Base-by-base conservation (phyloP, 768 basidiomycete genomes). In the Tulasnella sp. region DNA sequence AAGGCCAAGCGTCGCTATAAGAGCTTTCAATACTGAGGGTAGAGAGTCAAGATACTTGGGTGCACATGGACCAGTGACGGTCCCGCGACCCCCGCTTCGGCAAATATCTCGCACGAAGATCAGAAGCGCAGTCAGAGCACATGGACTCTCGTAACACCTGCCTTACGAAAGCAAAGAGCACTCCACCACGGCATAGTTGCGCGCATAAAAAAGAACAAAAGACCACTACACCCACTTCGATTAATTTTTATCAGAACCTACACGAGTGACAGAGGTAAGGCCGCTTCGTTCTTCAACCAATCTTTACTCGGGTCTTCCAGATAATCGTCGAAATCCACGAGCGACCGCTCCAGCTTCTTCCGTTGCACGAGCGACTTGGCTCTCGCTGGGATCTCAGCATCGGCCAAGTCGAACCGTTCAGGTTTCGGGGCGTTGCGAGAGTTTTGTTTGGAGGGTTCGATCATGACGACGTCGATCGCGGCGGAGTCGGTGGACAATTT, bases 321-420 rank as follows among this genome's bases (percentile, higher is more conserved):
- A 86, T 95, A 93, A 82, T 95, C 94, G 80, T 95, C 94, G 81
- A 95, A 95, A 84, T 95, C 94, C 5, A 91, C 92, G 80, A 95
- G 91, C 73, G 88, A 87, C 80, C 88, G 86, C 80, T 93, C 91
- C 77, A 88, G 85, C n/a, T 86, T 87, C 60, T 86, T 84, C 69
- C 91, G 88, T 54, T 86, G 87, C 22, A 93, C 90, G 1, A 91
- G 86, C 4, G 85, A 83, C 20, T 90, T 84, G 0, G 92, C 90
- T 16, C 87, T 88, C 6, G 84, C 82, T 0, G 92, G 91, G 4
- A 89, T 83, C 46, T 87, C 87, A 0, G 88, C 81, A 20, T 89
- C 87, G 2, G 86, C 84, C n/a, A 75, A 14, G 74, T 75, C 40
- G 74, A 75, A 75, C 0, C 9, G 5, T 11, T 75, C 40, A 16